Evolutionary conservation across 352 stramenopile genomes (phyloP).

Genomic region (Pythium apleroticum): DNA sequence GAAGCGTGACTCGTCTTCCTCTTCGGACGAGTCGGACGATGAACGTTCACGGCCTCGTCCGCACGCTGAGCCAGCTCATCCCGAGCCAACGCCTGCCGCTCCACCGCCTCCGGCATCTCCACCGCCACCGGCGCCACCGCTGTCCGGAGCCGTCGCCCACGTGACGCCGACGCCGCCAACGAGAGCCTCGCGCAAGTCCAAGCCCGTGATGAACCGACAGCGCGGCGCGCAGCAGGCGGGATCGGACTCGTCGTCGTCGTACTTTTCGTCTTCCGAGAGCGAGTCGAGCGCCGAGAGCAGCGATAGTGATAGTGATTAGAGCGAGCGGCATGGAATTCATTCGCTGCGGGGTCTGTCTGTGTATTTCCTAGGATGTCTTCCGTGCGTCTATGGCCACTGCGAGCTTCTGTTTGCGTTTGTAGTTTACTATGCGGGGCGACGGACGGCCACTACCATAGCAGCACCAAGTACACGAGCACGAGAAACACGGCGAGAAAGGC

Average conservation of each 20-base stretch:
- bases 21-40: conserved; percentile 22
- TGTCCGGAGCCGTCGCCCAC: not conserved
- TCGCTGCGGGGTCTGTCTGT: not conserved
- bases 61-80: not conserved
- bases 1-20: conserved; percentile 29
- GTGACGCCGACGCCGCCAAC: conserved; percentile 15
- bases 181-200: not conserved
- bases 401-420: not conserved
- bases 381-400: not conserved
- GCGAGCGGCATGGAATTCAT: not conserved
- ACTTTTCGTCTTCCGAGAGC: conserved; percentile 79
- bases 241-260: conserved; percentile 61
- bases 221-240: too few relatives aligned
- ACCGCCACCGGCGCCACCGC: conserved; percentile 23
- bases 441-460: conserved; percentile 49
- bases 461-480: conserved; percentile 64
- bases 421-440: too few relatives aligned
- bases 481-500: conserved; percentile 56
- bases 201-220: not conserved
- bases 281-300: conserved; percentile 52
- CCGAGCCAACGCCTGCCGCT: not conserved
- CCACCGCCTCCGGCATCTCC: conserved; percentile 23
- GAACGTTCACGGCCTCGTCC: not conserved
- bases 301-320: conserved; percentile 35
- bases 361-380: not conserved